Evolutionary conservation across 2,329 filamentous ascomycete genomes (phyloP).

Genomic region (Colletotrichum orchidophilum): DNA sequence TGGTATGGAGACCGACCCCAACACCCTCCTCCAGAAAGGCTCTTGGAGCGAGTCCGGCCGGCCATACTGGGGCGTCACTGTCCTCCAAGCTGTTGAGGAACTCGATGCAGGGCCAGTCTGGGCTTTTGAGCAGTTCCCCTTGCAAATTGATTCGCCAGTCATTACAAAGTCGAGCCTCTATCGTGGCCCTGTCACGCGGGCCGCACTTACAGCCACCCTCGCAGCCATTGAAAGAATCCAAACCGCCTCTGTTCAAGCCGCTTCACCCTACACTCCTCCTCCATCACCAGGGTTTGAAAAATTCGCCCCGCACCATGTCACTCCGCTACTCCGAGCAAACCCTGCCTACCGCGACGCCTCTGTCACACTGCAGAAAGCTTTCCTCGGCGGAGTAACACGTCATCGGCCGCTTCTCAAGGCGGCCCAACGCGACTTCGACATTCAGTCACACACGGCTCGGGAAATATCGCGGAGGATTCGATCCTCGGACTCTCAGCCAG

Average conservation of each 20-base stretch:
- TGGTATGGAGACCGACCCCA: constrained; percentile 44
- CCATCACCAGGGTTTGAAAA: constrained; percentile 28
- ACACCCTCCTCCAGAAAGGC: constrained; percentile 40
- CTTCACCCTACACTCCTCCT: constrained; percentile 28
- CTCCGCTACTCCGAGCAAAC: constrained; percentile 30
- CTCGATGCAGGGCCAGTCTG: constrained; percentile 55
- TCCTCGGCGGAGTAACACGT: constrained; percentile 48
- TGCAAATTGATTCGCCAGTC: constrained; percentile 49
- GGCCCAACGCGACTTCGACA: constrained; percentile 47
- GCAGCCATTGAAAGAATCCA: constrained; percentile 48
- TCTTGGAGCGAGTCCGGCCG: constrained; percentile 42
- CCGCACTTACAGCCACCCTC: constrained; percentile 47
- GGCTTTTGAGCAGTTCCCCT: constrained; percentile 52
- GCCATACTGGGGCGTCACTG: constrained; percentile 51
- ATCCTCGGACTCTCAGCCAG: constrained; percentile 52
- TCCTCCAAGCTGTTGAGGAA: constrained; percentile 50
- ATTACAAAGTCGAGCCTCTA: constrained; percentile 53
- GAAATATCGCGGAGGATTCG: constrained; percentile 53
- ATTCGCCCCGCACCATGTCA: constrained; percentile 30
- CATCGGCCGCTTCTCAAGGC: constrained; percentile 51
- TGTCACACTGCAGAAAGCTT: constrained; percentile 45
- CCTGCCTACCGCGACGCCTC: constrained; percentile 37
- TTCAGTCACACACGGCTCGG: constrained; percentile 43
- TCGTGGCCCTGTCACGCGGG: constrained; percentile 48
- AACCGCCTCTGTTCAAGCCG: constrained; percentile 7